phyloP scores from a whole-genome alignment of 2,329 filamentous ascomycete species.

The Trichoderma polysporum region DNA sequence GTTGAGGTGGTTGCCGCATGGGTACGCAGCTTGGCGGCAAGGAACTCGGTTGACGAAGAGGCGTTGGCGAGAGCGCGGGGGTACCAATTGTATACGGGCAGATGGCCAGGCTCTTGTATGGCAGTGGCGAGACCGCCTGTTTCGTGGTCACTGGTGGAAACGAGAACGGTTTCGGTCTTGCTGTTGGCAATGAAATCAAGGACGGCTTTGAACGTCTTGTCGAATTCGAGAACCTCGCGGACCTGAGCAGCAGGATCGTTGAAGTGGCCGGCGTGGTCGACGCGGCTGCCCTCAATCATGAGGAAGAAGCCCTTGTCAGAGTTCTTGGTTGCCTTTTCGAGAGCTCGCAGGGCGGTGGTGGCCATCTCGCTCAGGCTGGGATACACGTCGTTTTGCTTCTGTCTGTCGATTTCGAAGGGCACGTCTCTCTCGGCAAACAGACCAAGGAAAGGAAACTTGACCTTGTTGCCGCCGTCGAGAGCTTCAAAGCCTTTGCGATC shows the following conservation, averaged over 20 bases:
- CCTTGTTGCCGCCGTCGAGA: slow-evolving; percentile 64
- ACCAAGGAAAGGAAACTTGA: slow-evolving; percentile 78
- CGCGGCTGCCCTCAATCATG: slow-evolving; percentile 96
- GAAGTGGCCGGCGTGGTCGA: slow-evolving; percentile 89
- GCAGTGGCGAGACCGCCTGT: slow-evolving; percentile 86
- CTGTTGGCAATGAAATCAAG: slow-evolving; percentile 79
- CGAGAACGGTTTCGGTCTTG: slow-evolving; percentile 72
- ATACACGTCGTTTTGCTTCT: slow-evolving; percentile 73
- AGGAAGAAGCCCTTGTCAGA: slow-evolving; percentile 94
- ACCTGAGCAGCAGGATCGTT: slow-evolving; percentile 85
- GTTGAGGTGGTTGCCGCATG: slow-evolving; percentile 51
- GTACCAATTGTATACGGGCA: slow-evolving; percentile 71
- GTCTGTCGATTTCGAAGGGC: slow-evolving; percentile 90
- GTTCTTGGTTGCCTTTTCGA: slow-evolving; percentile 77
- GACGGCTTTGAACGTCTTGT: slow-evolving; percentile 79
- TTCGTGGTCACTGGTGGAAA: slow-evolving; percentile 93
- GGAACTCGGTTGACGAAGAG: slow-evolving; percentile 74
- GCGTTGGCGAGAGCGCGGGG: slow-evolving; percentile 73
- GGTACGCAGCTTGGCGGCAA: slow-evolving; percentile 60
- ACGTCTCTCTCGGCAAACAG: slow-evolving; percentile 82
- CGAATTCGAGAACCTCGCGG: slow-evolving; percentile 92
- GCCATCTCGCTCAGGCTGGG: slow-evolving; percentile 93
- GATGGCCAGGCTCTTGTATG: slow-evolving; percentile 58
- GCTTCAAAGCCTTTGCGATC: slow-evolving; percentile 73
- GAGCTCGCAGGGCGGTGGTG: slow-evolving; percentile 71